Evolutionary conservation across 2,329 filamentous ascomycete species (phyloP), one percentile per base, ranked within the genome.

Genomic region (Epichloe gansuensis): DNA sequence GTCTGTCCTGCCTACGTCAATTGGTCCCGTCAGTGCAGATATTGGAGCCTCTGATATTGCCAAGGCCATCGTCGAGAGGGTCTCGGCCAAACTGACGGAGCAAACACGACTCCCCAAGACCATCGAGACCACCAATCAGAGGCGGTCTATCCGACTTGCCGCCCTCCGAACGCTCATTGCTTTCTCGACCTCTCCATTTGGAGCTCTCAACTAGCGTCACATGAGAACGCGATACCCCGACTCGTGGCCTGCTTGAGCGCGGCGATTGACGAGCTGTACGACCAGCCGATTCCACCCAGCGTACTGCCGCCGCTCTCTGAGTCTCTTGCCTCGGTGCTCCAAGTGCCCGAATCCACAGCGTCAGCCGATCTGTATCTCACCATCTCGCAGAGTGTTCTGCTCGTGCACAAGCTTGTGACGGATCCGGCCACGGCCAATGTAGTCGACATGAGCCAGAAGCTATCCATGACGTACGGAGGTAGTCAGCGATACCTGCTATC

Each of bases 401-500:
- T 82, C 23, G 67, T 81, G 9, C 77, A 82, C 58, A 71, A 65
- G 9, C 70, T 81, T 2, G 68, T 78, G 31, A 81, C 74, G 2
- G 69, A 75, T 44, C 69, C 73, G 0, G 57, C 63, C 11, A 77
- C 74, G 2, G 67, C 72, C 0, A 65, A 72, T 46, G 57, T 68
- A 5, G 71, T 71, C 21, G 80, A 91, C 58, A 80, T 94, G 56
- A 77, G 82, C 48, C 76, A 79, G 48, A 94, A 91, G 65, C 73
- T 95, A 5, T 75, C 77, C 0, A 77, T 78, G 8, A 79, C 87
- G 0, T 76, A 81, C 5, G 88, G 88, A 3, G 87, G 84, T 0
- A 80, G 81, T 50, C 89, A 95, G 62, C 89, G 90, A 50, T 91
- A 94, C 61, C 73, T 94, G 1, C 79, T 96, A 9, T 82, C 82